Percentiles rank a stretch among this genome's conserved stretches.
Conservation (phyloP, 495 filamentous ascomycete species). For the Lophium mytilinum region DNA sequence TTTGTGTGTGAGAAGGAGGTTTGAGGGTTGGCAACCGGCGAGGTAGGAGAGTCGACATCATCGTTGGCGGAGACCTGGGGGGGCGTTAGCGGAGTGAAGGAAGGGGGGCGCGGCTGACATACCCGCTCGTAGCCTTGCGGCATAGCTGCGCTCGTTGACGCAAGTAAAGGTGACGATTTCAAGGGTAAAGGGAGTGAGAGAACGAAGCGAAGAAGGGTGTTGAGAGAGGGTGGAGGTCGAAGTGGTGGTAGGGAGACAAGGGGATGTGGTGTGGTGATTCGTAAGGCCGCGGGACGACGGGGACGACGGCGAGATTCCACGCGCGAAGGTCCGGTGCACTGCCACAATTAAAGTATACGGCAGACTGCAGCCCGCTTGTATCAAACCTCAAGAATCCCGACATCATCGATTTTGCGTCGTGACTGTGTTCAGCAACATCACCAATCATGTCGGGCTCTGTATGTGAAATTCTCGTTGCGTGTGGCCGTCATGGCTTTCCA, state of each 20-base stretch:
- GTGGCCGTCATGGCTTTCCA: too few species aligned
- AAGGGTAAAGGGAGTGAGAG: slow-evolving; percentile 21
- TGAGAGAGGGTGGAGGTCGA: background rate
- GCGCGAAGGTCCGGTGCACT: too few species aligned
- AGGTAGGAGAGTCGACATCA: slow-evolving; percentile 37
- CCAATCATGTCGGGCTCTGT: too few species aligned
- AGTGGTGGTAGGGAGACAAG: background rate
- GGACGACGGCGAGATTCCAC: background rate
- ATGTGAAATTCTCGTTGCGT: too few species aligned
- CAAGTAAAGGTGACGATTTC: background rate
- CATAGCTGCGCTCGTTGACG: slow-evolving; percentile 53
- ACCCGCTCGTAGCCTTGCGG: slow-evolving; percentile 83
- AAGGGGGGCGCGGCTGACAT: slow-evolving; percentile 29
- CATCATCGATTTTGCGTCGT: too few species aligned
- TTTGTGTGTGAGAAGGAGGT: slow-evolving; percentile 14
- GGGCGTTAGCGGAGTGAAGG: background rate
- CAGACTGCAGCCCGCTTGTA: too few species aligned
- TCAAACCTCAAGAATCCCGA: too few species aligned
- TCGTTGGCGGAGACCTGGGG: slow-evolving; percentile 38
- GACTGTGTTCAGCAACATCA: too few species aligned
- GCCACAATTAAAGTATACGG: too few species aligned
- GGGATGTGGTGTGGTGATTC: background rate
- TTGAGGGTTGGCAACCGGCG: slow-evolving; percentile 22
- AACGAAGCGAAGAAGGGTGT: slow-evolving; percentile 15
- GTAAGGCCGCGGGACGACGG: slow-evolving; percentile 4